These are phyloP conservation scores for Fusarium graminum DNA, from an alignment of 2,329 filamentous ascomycete genomes.

Conservation along the genomic window DNA sequence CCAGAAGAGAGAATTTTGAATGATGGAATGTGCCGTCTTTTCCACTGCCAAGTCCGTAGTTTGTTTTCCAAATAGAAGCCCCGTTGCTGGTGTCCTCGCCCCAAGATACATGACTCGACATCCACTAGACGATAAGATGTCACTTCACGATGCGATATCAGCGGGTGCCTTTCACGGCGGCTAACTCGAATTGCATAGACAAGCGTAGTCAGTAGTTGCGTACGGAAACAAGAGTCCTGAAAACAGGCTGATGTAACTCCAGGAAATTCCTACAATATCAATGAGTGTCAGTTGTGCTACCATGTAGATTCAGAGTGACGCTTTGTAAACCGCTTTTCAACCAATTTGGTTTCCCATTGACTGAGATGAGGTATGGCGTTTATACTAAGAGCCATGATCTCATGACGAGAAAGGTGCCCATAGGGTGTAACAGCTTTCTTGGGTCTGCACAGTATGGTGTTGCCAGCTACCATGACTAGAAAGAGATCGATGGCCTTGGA, in stretches of 20 bases:
- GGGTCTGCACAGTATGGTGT: not conserved
- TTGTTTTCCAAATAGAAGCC: not conserved
- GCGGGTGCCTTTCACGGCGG: conserved; percentile 1
- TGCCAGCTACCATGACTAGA: not conserved
- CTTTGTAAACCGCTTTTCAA: too few species aligned
- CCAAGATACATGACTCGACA: conserved; percentile 30
- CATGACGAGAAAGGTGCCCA: too few species aligned
- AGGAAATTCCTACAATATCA: not conserved
- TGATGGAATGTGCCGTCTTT: conserved; percentile 26
- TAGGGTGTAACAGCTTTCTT: too few species aligned
- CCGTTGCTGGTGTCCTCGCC: conserved; percentile 25
- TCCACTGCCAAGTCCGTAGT: conserved; percentile 8
- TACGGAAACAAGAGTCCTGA: not conserved
- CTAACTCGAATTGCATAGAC: not conserved
- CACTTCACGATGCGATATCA: conserved; percentile 7
- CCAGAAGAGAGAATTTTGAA: conserved; percentile 1
- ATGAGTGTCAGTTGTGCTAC: not conserved
- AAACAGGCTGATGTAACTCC: not conserved
- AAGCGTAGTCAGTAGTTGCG: conserved; percentile 5
- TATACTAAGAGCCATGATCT: too few species aligned
- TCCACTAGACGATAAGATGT: conserved; percentile 38
- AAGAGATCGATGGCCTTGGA: not conserved
- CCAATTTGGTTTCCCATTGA: too few species aligned
- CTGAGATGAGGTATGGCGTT: too few species aligned
- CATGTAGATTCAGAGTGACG: too few species aligned